Evolutionary conservation across 2,329 filamentous ascomycete species (phyloP).

Genomic region (Keithomyces neogunnii): DNA sequence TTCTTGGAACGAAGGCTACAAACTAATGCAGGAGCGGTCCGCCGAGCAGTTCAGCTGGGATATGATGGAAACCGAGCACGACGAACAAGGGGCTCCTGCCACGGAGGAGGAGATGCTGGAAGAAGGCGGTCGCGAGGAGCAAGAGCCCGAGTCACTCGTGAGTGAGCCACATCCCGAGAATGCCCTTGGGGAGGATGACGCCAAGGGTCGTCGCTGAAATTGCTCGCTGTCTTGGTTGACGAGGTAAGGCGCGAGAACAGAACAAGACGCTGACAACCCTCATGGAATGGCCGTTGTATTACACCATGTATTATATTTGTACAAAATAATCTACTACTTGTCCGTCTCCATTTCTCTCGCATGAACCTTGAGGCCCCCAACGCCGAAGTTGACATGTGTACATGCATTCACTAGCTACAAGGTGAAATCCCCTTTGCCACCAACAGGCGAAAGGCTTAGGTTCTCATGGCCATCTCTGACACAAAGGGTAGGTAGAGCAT

Average conservation of each 20-base stretch:
- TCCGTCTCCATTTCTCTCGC: too few species aligned
- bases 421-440: too few species aligned
- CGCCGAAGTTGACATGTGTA: too few species aligned
- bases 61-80: slow-evolving; percentile 14
- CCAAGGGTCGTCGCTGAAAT: background rate
- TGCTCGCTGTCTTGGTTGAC: background rate
- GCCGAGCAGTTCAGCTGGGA: slow-evolving; percentile 19
- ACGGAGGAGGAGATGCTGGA: background rate
- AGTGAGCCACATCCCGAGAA: background rate
- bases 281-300: background rate
- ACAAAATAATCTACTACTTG: background rate
- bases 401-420: too few species aligned
- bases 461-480: too few species aligned
- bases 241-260: background rate
- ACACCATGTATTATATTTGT: background rate
- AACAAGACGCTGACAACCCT: background rate
- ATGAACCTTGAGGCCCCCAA: too few species aligned
- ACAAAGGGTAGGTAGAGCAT: too few species aligned
- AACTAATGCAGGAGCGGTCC: slow-evolving; percentile 16
- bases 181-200: background rate
- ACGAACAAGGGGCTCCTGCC: background rate
- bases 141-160: background rate
- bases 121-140: background rate
- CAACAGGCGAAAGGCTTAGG: too few species aligned
- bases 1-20: slow-evolving; percentile 25